Conservation (phyloP, 345 rosid genomes). For the Pugionium cornutum region DNA sequence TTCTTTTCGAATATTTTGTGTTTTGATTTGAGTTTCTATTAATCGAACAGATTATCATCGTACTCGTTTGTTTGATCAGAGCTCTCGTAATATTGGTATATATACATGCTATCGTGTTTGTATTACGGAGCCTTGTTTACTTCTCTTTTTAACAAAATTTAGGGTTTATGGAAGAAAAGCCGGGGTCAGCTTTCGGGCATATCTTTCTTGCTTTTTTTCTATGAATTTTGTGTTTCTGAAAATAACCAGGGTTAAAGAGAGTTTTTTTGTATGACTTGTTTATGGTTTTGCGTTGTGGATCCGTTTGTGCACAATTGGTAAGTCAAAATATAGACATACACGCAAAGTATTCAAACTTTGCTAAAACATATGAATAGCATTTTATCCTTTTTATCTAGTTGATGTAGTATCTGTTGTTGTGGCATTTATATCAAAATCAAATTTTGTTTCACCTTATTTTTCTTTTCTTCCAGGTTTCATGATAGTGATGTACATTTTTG, state of each 20-base stretch:
- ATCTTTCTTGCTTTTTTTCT: neutral
- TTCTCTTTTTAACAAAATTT: constrained; percentile 3
- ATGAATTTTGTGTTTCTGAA: neutral
- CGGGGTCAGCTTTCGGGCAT: constrained; percentile 4
- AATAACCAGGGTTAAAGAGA: neutral
- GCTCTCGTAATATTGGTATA: neutral
- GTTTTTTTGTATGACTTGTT: neutral
- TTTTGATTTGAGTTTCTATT: constrained; percentile 24
- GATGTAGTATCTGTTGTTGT: constrained; percentile 10
- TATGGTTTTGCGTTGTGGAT: constrained; percentile 8
- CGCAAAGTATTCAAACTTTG: neutral
- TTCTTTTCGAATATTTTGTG: neutral
- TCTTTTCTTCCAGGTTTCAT: constrained; percentile 66
- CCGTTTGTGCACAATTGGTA: neutral
- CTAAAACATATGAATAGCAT: constrained; percentile 1
- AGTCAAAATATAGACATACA: too few relatives aligned
- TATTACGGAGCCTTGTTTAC: neutral
- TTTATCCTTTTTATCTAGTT: neutral
- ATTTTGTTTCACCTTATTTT: neutral
- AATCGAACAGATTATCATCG: constrained; percentile 13
- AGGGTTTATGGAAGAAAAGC: constrained; percentile 15
- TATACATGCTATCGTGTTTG: too few relatives aligned
- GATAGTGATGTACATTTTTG: constrained; percentile 86
- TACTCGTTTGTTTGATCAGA: constrained; percentile 21
- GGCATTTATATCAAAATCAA: constrained; percentile 1